Evolutionary conservation across 306 rosid species (phyloP).

Genomic region (Mucuna pruriens): DNA sequence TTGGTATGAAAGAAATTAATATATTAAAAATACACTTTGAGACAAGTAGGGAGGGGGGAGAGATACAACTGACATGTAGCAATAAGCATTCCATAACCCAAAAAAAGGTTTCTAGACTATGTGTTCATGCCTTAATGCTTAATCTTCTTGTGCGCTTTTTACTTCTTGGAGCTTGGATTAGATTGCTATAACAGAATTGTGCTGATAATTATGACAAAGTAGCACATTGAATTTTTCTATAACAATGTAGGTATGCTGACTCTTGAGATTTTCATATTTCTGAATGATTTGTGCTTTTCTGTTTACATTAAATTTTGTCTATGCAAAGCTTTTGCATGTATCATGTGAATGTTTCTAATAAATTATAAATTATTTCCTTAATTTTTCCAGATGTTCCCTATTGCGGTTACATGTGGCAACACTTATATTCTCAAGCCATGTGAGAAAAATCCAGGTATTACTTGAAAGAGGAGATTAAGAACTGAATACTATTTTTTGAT

Average conservation of each 20-base stretch:
- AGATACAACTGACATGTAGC: neutral
- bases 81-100: neutral
- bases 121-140: neutral
- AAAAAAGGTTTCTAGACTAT: neutral
- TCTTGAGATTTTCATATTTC: neutral
- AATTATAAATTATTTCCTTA: conserved; percentile 27
- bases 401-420: conserved; percentile 78
- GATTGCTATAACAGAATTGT: neutral
- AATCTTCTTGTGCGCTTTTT: neutral
- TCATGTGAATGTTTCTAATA: conserved; percentile 8
- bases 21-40: neutral
- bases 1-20: neutral
- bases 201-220: conserved; percentile 3
- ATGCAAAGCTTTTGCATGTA: conserved; percentile 20
- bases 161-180: neutral
- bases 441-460: conserved; percentile 68
- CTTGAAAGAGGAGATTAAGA: neutral
- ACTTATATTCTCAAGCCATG: conserved; percentile 80
- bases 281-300: neutral
- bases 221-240: neutral
- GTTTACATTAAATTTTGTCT: neutral
- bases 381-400: conserved; percentile 71
- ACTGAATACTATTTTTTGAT: too few species aligned
- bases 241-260: neutral
- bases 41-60: neutral